Percentiles rank a stretch among this genome's conserved stretches.
Evolutionary conservation across 2,329 filamentous ascomycete species (phyloP).

Genomic region (Verticillium dahliae): DNA sequence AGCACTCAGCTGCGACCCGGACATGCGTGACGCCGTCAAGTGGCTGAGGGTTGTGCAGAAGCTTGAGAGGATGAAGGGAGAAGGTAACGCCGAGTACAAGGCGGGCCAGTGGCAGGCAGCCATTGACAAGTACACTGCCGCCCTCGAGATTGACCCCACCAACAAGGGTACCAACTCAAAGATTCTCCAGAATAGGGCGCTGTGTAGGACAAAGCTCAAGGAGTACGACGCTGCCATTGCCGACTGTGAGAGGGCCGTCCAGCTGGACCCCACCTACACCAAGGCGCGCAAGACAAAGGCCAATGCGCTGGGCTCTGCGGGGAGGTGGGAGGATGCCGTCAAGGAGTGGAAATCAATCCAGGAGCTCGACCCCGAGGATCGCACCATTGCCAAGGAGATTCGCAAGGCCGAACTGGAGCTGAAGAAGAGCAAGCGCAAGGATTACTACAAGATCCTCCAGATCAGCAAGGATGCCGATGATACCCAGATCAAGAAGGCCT

Average conservation of each 20-base stretch:
- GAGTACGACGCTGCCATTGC: slow-evolving; percentile 73
- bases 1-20: slow-evolving; percentile 83
- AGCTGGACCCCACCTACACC: slow-evolving; percentile 74
- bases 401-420: slow-evolving; percentile 87
- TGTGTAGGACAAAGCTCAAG: slow-evolving; percentile 79
- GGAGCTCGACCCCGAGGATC: slow-evolving; percentile 77
- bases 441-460: slow-evolving; percentile 97
- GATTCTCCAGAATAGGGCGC: slow-evolving; percentile 85
- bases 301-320: slow-evolving; percentile 77
- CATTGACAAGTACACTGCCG: slow-evolving; percentile 76
- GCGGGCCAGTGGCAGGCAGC: slow-evolving; percentile 71
- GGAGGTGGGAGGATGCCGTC: slow-evolving; percentile 87
- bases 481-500: slow-evolving; percentile 89
- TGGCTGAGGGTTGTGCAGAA: slow-evolving; percentile 87
- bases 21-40: slow-evolving; percentile 82
- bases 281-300: slow-evolving; percentile 94
- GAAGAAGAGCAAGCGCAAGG: slow-evolving; percentile 96
- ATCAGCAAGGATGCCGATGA: slow-evolving; percentile 81
- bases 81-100: slow-evolving; percentile 90
- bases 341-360: slow-evolving; percentile 82
- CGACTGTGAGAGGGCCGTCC: slow-evolving; percentile 80
- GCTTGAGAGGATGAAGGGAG: slow-evolving; percentile 86
- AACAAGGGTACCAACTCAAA: slow-evolving; percentile 95
- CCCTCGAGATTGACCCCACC: slow-evolving; percentile 74
- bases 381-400: slow-evolving; percentile 74